Evolutionary conservation across 257 asterid species (phyloP).

Genomic region (Mentha longifolia): DNA sequence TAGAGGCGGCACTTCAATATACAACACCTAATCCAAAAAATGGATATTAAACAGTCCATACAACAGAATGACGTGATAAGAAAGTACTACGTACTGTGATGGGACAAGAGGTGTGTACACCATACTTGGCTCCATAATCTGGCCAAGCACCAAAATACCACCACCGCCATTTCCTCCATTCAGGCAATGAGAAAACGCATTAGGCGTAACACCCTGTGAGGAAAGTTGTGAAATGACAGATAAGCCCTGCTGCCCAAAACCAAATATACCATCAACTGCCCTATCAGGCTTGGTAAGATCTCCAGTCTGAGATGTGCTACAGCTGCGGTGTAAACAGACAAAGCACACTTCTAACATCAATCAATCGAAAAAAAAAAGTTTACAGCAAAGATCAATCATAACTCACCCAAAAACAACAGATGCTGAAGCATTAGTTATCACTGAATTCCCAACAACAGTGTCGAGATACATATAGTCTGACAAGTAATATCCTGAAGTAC

Average conservation of each 20-base stretch:
- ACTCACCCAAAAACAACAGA: constrained; percentile 87
- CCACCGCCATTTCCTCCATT: constrained; percentile 80
- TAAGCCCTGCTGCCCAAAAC: constrained; percentile 94
- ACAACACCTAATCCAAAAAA: neutral
- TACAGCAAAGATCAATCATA: constrained; percentile 15
- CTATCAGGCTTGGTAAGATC: constrained; percentile 93
- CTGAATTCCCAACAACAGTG: constrained; percentile 61
- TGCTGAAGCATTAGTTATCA: constrained; percentile 73
- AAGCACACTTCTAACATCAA: constrained; percentile 19
- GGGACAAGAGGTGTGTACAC: constrained; percentile 95
- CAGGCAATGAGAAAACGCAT: constrained; percentile 88
- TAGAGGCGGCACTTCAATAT: neutral
- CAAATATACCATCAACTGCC: constrained; percentile 98
- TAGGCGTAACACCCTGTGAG: constrained; percentile 78
- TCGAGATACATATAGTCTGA: constrained; percentile 72
- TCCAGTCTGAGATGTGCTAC: constrained; percentile 94
- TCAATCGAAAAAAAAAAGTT: neutral
- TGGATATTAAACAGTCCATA: neutral
- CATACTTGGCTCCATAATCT: constrained; percentile 83
- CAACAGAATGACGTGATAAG: neutral
- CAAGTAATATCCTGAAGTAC: constrained; percentile 84
- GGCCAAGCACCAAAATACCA: constrained; percentile 90
- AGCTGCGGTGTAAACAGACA: constrained; percentile 52
- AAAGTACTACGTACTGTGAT: constrained; percentile 68
- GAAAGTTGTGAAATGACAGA: constrained; percentile 92